A percentile compares a stretch with the other conserved stretches of the same genome.
Evolutionary conservation across 164 flowering plant species (phyloP).

Genomic region (Kingdonia uniflora): DNA sequence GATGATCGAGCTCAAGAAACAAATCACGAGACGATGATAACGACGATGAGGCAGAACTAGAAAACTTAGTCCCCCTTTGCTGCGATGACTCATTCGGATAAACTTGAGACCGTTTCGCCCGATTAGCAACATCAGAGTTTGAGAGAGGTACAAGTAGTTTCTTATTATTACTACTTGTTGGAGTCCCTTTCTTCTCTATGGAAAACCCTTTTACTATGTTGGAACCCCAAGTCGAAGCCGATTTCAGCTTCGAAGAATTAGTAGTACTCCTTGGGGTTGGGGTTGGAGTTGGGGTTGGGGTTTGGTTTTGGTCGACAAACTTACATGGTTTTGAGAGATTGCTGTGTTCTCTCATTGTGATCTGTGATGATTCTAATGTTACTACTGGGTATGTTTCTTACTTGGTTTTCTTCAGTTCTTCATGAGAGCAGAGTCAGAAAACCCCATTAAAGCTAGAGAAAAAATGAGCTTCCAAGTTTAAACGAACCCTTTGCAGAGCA

Average conservation of each 20-base stretch:
- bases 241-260: constrained; percentile 27
- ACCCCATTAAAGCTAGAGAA: too few species aligned
- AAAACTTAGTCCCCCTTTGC: constrained; percentile 25
- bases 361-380: too few species aligned
- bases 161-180: constrained; percentile 15
- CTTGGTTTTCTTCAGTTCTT: too few species aligned
- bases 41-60: too few species aligned
- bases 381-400: too few species aligned
- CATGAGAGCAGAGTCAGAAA: too few species aligned
- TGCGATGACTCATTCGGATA: constrained; percentile 33
- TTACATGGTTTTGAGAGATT: constrained; percentile 27
- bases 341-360: constrained; percentile 54
- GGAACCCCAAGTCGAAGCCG: constrained; percentile 65
- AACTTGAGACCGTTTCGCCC: constrained; percentile 30
- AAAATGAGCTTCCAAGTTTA: too few species aligned
- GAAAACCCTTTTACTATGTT: constrained; percentile 66
- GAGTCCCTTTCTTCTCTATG: constrained; percentile 50
- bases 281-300: background rate
- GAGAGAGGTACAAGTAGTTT: constrained; percentile 35
- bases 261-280: background rate
- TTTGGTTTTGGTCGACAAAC: constrained; percentile 47
- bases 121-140: constrained; percentile 30
- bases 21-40: constrained; percentile 40
- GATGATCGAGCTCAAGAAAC: constrained; percentile 55
- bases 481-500: too few species aligned